Base-by-base conservation (phyloP, 2,329 filamentous ascomycete species). In the Stromatinia cepivora region DNA sequence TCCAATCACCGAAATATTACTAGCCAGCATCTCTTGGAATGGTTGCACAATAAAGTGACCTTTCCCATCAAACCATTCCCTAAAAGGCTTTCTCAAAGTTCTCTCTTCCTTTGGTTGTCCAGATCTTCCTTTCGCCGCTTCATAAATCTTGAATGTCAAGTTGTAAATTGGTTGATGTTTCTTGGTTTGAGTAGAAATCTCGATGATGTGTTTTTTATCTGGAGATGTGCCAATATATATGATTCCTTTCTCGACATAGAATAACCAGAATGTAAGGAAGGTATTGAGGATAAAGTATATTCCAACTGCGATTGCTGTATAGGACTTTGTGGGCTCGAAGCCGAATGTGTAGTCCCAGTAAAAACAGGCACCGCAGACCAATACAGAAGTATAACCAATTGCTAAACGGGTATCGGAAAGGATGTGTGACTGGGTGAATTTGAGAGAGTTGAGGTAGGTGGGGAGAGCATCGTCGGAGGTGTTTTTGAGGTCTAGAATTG, bases 401-500 rank as follows among this genome's bases (percentile, higher is more conserved):
- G 84, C 85, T 58, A 99, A 88, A 67, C 93, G 92, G 61, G 96
- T 87, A 77, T 98, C 94, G 76, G 89, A 88, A 61, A 95, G 88
- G 70, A 81, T 85, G 82, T 98, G 90, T 73, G 91, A 89, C 81
- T 97, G 93, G 72, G 83, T 86, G 84, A 97, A 97, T 74, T 85
- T 89, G 79, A 98, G 88, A 45, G 89, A 92, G 81, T 92, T 94
- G 72, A 99, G 89, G 83, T 98, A 98, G 82, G 95, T 93, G 70
- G 92, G 89, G 71, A 99, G 90, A 69, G 94, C 93, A 82, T 99
- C 95, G 82, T 99, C 95, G 74, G 92, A 93, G 52, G 94, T 96
- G 83, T 95, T 97, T 82, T 98, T 98, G 73, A 99, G 90, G 79
- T 98, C 95, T 97, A 79, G 57, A 52, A 22, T 59, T 50, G 45